These are phyloP conservation scores for Picea mariana DNA, from an alignment of 83 land plant species.

Conservation along the genomic window DNA sequence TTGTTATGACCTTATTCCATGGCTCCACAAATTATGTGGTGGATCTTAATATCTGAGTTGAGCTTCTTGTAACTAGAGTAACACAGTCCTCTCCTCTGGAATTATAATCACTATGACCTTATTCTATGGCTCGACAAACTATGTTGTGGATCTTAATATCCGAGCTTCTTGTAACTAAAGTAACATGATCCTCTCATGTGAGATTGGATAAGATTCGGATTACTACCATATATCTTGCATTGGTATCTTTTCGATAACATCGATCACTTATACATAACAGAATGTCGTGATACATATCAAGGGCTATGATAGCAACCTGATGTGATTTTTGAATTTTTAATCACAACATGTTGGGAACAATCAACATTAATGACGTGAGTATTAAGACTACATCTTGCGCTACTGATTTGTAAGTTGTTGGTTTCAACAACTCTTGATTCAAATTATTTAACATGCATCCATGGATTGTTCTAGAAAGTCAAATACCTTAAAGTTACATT, in stretches of 20 bases:
- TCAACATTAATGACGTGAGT: constrained; percentile 65
- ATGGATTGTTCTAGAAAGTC: constrained; percentile 45
- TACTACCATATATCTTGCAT: too few species aligned
- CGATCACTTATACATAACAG: neutral
- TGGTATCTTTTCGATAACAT: too few species aligned
- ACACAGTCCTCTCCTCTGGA: too few species aligned
- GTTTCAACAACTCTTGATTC: constrained; percentile 28
- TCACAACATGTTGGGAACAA: constrained; percentile 36
- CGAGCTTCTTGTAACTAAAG: constrained; percentile 51
- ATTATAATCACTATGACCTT: constrained; percentile 16
- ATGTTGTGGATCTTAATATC: constrained; percentile 49
- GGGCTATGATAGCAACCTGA: constrained; percentile 31
- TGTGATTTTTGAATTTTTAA: constrained; percentile 41
- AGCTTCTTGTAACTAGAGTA: too few species aligned
- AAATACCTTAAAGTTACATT: constrained; percentile 34
- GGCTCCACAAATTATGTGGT: too few species aligned
- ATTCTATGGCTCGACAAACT: constrained; percentile 62
- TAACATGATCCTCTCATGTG: constrained; percentile 72
- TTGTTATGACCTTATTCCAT: too few species aligned
- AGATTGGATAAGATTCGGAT: too few species aligned
- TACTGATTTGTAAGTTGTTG: constrained; percentile 15
- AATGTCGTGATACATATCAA: neutral
- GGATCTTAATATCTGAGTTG: too few species aligned
- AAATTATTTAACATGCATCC: constrained; percentile 47
- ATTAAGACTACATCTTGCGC: constrained; percentile 58